Conservation (phyloP, 1,284 basidiomycete species). For the Melanopsichium pennsylvanicum region DNA sequence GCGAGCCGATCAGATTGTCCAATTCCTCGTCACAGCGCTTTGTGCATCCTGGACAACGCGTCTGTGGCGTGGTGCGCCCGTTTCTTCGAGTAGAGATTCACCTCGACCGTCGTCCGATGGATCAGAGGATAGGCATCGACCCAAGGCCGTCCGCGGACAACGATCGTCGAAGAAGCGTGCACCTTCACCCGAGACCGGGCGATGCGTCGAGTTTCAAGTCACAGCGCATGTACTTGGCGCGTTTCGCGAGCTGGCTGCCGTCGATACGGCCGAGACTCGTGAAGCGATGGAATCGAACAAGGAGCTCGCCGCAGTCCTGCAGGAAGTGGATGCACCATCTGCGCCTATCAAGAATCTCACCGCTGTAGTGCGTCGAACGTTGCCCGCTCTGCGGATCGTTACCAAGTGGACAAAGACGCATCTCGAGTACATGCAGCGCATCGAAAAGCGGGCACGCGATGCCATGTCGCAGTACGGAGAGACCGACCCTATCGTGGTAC, state of each 20-base stretch:
- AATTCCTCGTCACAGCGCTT: constrained; percentile 53
- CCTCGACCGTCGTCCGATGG: constrained; percentile 23
- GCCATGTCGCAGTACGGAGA: constrained; percentile 31
- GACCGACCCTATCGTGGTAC: constrained; percentile 17
- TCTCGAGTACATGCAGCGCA: constrained; percentile 73
- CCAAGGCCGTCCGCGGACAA: constrained; percentile 72
- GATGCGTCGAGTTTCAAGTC: constrained; percentile 73
- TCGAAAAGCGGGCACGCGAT: constrained; percentile 41
- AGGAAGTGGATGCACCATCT: neutral
- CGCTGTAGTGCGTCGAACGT: constrained; percentile 81
- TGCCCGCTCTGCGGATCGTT: constrained; percentile 85
- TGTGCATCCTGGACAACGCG: constrained; percentile 56
- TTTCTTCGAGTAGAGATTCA: constrained; percentile 14
- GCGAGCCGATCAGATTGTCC: constrained; percentile 55
- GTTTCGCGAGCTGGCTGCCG: constrained; percentile 74
- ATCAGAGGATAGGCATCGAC: constrained; percentile 37
- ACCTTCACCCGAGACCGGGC: constrained; percentile 27
- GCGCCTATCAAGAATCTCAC: constrained; percentile 77
- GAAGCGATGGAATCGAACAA: constrained; percentile 70
- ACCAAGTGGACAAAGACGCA: constrained; percentile 89
- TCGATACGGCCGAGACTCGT: constrained; percentile 71
- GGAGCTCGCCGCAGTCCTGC: constrained; percentile 49
- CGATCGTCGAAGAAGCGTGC: constrained; percentile 28
- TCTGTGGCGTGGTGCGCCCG: constrained; percentile 44
- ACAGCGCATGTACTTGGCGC: constrained; percentile 78